phyloP scores from a whole-genome alignment of 2,329 filamentous ascomycete genomes.

The Xenoacremonium recifei region DNA sequence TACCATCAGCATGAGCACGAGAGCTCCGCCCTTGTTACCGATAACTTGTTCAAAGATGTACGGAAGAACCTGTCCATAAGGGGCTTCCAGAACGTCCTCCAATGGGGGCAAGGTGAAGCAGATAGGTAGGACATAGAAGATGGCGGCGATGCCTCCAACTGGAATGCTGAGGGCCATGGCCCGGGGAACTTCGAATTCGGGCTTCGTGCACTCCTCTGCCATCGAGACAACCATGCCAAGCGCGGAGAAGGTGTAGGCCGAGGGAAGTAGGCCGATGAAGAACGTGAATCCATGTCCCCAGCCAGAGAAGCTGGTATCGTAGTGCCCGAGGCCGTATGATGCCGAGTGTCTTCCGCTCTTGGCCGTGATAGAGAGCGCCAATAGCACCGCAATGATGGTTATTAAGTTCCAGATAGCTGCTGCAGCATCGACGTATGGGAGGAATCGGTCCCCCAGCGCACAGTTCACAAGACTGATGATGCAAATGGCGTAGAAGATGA shows the following conservation, averaged over 20 bases:
- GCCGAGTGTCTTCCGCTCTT: conserved; percentile 58
- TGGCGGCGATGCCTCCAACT: conserved; percentile 62
- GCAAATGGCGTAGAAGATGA: conserved; percentile 67
- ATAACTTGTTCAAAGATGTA: conserved; percentile 72
- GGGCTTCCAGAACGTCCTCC: conserved; percentile 57
- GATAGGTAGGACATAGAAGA: conserved; percentile 65
- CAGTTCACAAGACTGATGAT: conserved; percentile 64
- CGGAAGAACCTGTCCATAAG: conserved; percentile 71
- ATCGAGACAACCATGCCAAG: conserved; percentile 51
- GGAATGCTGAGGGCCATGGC: conserved; percentile 64
- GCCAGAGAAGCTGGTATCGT: conserved; percentile 64
- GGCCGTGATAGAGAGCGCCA: conserved; percentile 63
- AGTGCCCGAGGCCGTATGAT: conserved; percentile 63
- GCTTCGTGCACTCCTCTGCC: conserved; percentile 57
- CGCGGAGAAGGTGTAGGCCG: conserved; percentile 36
- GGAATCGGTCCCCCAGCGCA: conserved; percentile 51
- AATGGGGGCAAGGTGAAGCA: conserved; percentile 72
- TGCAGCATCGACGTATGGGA: conserved; percentile 65
- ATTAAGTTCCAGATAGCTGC: conserved; percentile 70
- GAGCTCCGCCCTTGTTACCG: conserved; percentile 66
- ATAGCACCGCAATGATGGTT: conserved; percentile 66
- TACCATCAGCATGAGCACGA: conserved; percentile 70
- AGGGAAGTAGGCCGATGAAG: conserved; percentile 48
- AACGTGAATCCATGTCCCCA: conserved; percentile 66
- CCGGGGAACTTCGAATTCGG: conserved; percentile 57